A percentile compares a stretch with the other conserved stretches of the same genome.
Evolutionary conservation across 2,329 filamentous ascomycete species (phyloP).

Genomic region (Xylaria sp.): DNA sequence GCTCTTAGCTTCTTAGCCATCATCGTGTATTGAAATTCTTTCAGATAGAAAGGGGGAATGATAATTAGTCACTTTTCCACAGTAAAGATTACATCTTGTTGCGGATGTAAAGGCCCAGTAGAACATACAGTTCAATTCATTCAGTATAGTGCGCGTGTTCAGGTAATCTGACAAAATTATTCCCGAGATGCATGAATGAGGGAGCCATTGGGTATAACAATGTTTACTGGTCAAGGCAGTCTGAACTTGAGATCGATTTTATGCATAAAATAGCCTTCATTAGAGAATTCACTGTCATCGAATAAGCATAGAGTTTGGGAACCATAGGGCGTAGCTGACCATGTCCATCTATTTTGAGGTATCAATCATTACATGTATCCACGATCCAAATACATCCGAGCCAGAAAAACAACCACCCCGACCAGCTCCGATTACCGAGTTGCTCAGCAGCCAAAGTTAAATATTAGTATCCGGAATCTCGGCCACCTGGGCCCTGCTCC

Average conservation of each 20-base stretch:
- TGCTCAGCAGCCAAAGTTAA: constrained; percentile 46
- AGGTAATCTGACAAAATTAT: neutral
- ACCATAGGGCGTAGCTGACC: constrained; percentile 34
- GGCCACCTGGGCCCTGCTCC: constrained; percentile 54
- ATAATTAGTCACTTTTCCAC: neutral
- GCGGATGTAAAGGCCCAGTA: neutral
- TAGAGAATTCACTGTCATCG: neutral
- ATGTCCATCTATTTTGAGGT: constrained; percentile 47
- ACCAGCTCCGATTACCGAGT: constrained; percentile 45
- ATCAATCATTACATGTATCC: constrained; percentile 48
- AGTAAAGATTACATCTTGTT: neutral
- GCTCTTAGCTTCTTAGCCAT: neutral
- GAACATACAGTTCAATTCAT: neutral
- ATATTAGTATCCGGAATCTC: constrained; percentile 50
- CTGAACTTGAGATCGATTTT: too few relatives aligned
- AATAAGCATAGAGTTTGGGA: constrained; percentile 16
- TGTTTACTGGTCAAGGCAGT: neutral
- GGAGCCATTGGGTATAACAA: neutral
- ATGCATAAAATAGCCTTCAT: neutral
- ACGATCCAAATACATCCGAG: constrained; percentile 35
- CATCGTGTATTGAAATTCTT: too few relatives aligned
- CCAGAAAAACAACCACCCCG: constrained; percentile 41
- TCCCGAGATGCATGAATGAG: neutral
- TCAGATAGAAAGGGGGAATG: too few relatives aligned
- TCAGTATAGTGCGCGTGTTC: neutral